Percentiles rank a stretch among this genome's conserved stretches.
These are phyloP conservation scores for Arachis monticola DNA, from an alignment of 331 rosid species.

Conservation along the genomic window DNA sequence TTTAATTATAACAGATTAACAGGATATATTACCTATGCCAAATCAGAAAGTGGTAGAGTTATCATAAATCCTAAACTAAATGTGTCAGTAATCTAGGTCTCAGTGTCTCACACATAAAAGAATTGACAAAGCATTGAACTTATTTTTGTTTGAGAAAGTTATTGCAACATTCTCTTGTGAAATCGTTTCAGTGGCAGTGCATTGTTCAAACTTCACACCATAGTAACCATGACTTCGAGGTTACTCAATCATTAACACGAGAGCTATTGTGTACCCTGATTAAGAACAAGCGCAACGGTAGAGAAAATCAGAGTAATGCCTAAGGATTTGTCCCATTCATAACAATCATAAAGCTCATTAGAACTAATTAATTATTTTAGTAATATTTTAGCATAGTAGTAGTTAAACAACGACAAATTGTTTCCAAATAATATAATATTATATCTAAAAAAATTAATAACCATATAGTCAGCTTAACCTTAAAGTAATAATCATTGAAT, in stretches of 20 bases:
- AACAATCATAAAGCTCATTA: not conserved
- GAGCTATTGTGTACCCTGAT: not conserved
- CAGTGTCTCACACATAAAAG: too few relatives aligned
- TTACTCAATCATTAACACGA: not conserved
- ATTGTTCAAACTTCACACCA: not conserved
- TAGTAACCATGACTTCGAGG: too few relatives aligned
- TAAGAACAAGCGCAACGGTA: not conserved
- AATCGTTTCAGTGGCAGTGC: not conserved
- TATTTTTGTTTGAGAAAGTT: not conserved
- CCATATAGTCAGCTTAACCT: conserved; percentile 23
- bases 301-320: not conserved
- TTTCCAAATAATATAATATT: conserved; percentile 12
- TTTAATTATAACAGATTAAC: too few relatives aligned
- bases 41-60: too few relatives aligned
- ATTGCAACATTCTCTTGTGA: not conserved
- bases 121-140: too few relatives aligned
- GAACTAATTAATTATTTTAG: not conserved
- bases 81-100: not conserved
- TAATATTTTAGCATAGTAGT: not conserved
- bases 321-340: not conserved
- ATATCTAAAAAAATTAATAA: not conserved
- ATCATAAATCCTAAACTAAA: too few relatives aligned
- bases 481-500: conserved; percentile 35
- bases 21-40: too few relatives aligned
- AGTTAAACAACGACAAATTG: conserved; percentile 27